Percentiles rank a stretch among this genome's conserved stretches.
Conservation (phyloP, 495 filamentous ascomycete species). For the Penicillium turbatum region DNA sequence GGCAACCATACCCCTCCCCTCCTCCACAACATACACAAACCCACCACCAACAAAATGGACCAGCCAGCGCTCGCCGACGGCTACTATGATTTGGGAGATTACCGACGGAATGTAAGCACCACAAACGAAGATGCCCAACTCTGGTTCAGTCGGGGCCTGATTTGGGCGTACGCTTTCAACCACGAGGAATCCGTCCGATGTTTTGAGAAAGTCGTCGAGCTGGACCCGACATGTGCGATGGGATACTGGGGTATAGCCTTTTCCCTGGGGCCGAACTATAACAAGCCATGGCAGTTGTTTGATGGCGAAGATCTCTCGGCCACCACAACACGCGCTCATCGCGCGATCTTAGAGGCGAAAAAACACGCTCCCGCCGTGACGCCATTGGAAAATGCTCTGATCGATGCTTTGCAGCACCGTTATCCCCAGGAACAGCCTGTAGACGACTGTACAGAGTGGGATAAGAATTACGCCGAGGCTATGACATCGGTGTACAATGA, state of each 20-base stretch:
- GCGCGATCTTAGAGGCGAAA: constrained; percentile 40
- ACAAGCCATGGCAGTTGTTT: constrained; percentile 67
- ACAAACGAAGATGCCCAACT: constrained; percentile 39
- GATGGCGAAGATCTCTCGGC: constrained; percentile 51
- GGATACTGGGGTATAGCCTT: constrained; percentile 68
- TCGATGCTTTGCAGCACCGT: constrained; percentile 52
- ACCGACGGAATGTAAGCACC: constrained; percentile 44
- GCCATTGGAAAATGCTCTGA: constrained; percentile 52
- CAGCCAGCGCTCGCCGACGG: constrained; percentile 1
- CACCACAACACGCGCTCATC: constrained; percentile 43
- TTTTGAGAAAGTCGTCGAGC: constrained; percentile 52
- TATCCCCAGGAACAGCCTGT: constrained; percentile 45
- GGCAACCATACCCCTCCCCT: not conserved
- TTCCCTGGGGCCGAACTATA: constrained; percentile 65
- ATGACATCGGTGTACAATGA: constrained; percentile 54
- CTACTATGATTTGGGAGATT: constrained; percentile 58
- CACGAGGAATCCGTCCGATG: constrained; percentile 58
- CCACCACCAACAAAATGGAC: constrained; percentile 4
- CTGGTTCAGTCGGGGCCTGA: constrained; percentile 61
- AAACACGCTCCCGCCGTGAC: constrained; percentile 24
- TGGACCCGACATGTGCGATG: constrained; percentile 54
- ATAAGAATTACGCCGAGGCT: constrained; percentile 54
- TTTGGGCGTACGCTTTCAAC: constrained; percentile 65
- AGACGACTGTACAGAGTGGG: constrained; percentile 48
- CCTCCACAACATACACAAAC: not conserved